Base-by-base conservation (phyloP, 345 rosid genomes). In the Durio zibethinus region DNA sequence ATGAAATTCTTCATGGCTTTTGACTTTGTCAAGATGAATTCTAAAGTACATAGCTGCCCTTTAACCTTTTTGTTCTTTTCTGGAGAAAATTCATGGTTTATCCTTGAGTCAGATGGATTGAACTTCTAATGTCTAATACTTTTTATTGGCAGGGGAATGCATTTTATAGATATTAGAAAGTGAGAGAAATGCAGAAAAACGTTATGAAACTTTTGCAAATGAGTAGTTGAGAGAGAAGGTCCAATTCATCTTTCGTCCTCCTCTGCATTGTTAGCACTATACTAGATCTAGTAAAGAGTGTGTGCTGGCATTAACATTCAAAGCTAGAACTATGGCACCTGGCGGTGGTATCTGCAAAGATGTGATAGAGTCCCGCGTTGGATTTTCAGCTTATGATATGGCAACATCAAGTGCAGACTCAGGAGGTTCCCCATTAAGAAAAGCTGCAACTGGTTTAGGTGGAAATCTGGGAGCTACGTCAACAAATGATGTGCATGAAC, bases 401-500 rank as follows among this genome's bases (percentile, higher is more conserved):
- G 73, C 86, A 76, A 82, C 85, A 75, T 81, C 88, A 21, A 86
- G 78, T 71, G 64, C 75, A 0, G 91, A 88, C 78, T 63, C 77
- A 61, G 86, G 85, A 67, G 83, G 76, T 72, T 84, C 90, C 59
- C 84, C 88, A 52, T 74, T 75, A 36, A 80, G 85, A 78, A 90
- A 88, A 82, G 67, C 89, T 56, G 75, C 83, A 18, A 72, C 82
- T 66, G 80, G 80, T 79, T 60, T 76, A 18, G 63, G 83, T 76
- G 90, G 89, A 79, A 91, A 85, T 85, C 77, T 72, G 10, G 88
- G 94, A 66, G 72, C 87, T 25, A 76, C 88, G 31, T 85, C 91
- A 57, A 83, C 79, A 69, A 86, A 90, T 56, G 90, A 88, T 77
- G 91, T 93, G 71, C 91, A 92, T 5, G 91, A 92, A 80, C 90